Conservation (phyloP, 2,329 filamentous ascomycete species). For the Thielaviopsis cerberus region DNA sequence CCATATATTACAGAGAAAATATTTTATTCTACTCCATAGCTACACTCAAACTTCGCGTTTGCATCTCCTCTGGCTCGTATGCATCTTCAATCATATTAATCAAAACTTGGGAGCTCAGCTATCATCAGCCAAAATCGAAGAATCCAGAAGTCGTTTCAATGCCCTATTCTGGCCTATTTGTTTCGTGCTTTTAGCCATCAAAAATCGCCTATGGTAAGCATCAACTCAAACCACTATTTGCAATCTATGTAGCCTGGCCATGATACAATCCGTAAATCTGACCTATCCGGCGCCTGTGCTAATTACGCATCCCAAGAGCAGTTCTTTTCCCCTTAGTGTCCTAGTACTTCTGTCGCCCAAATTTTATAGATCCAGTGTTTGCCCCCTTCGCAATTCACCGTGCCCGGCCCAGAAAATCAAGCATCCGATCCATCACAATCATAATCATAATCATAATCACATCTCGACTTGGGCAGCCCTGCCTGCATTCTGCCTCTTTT, state of each 20-base stretch:
- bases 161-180: background rate
- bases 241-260: background rate
- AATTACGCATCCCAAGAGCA: background rate
- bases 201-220: background rate
- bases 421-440: background rate
- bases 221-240: background rate
- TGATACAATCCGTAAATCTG: background rate
- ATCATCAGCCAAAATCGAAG: background rate
- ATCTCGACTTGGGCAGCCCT: background rate
- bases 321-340: background rate
- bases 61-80: background rate
- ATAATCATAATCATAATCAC: too few relatives aligned
- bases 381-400: background rate
- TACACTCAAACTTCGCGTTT: too few relatives aligned
- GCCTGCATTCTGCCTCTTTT: too few relatives aligned
- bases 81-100: too few relatives aligned
- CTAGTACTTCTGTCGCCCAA: background rate
- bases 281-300: background rate
- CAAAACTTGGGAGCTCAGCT: background rate
- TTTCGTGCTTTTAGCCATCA: background rate
- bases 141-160: background rate
- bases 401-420: background rate
- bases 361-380: background rate
- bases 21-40: background rate
- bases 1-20: background rate